These are phyloP conservation scores for Yamagishiella unicocca DNA, from an alignment of 139 green algal genomes.

Conservation along the genomic window DNA sequence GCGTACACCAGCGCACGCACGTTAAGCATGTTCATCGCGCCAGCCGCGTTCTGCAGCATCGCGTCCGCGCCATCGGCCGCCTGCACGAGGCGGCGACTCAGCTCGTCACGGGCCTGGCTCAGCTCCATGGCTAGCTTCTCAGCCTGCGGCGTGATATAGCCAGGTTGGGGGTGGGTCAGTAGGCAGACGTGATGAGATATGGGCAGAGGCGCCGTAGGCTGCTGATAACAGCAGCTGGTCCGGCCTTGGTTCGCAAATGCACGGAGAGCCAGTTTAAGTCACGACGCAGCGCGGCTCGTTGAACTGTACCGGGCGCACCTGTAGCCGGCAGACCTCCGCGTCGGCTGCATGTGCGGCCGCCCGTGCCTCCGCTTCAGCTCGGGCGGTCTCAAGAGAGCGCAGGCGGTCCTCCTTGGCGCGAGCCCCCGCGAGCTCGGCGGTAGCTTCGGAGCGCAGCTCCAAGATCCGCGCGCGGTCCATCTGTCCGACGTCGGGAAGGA, in stretches of 20 bases:
- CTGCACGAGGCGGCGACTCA: slow-evolving; percentile 25
- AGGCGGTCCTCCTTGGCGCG: slow-evolving; percentile 61
- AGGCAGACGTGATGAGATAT: no score
- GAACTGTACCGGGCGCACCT: no score
- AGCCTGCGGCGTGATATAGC: no score
- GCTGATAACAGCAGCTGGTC: no score
- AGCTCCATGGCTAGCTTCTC: slow-evolving; percentile 61
- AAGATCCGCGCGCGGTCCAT: slow-evolving; percentile 58
- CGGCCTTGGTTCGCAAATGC: no score
- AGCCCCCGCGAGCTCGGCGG: slow-evolving; percentile 57
- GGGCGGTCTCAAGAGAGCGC: slow-evolving; percentile 51
- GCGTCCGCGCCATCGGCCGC: slow-evolving; percentile 54
- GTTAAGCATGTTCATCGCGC: slow-evolving; percentile 51
- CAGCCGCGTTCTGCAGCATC: slow-evolving; percentile 59
- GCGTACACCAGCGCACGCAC: slow-evolving; percentile 3
- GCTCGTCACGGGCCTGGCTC: slow-evolving; percentile 47
- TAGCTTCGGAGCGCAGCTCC: slow-evolving; percentile 62
- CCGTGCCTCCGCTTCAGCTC: slow-evolving; percentile 66
- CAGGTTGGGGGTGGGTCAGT: no score
- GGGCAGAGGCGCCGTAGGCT: no score
- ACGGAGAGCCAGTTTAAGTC: no score
- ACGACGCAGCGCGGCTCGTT: no score
- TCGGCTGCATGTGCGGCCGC: slow-evolving; percentile 68
- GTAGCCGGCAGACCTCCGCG: slow-evolving; percentile 56
- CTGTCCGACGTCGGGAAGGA: slow-evolving; percentile 17